Conservation (phyloP, 2,329 filamentous ascomycete species). For the Exophiala xenobiotica region DNA sequence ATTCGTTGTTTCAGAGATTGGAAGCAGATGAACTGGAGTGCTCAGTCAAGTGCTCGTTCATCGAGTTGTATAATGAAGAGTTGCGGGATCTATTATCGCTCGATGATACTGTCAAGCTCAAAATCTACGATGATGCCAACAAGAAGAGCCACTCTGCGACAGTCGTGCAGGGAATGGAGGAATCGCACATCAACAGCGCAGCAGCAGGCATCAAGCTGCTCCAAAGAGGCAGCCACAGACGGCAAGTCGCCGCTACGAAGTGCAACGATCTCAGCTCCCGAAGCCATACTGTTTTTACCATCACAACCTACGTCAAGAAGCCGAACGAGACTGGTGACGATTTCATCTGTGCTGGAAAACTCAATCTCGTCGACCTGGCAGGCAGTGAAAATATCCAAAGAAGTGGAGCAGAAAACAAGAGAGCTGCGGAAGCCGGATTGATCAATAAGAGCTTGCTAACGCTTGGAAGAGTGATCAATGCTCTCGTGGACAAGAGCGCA, state of each 20-base stretch:
- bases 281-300: slow-evolving; percentile 96
- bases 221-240: slow-evolving; percentile 83
- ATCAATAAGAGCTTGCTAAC: slow-evolving; percentile 98
- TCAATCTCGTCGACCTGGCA: slow-evolving; percentile 94
- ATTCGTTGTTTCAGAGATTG: slow-evolving; percentile 82
- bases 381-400: slow-evolving; percentile 97
- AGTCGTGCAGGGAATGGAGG: slow-evolving; percentile 95
- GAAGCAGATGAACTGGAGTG: slow-evolving; percentile 76
- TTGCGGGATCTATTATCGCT: slow-evolving; percentile 80
- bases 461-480: slow-evolving; percentile 94
- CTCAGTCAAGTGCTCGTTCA: slow-evolving; percentile 96
- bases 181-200: slow-evolving; percentile 85
- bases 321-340: slow-evolving; percentile 82
- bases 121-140: slow-evolving; percentile 89
- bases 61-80: slow-evolving; percentile 98
- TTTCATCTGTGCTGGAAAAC: slow-evolving; percentile 83
- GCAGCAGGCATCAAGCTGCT: slow-evolving; percentile 83
- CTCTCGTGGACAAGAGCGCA: slow-evolving; percentile 80
- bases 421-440: slow-evolving; percentile 88
- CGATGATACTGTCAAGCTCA: slow-evolving; percentile 82
- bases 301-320: slow-evolving; percentile 86
- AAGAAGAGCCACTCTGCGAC: slow-evolving; percentile 83
- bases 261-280: slow-evolving; percentile 97
- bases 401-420: slow-evolving; percentile 96
- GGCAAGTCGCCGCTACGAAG: slow-evolving; percentile 98